Evolutionary conservation across 2,329 filamentous ascomycete genomes (phyloP).

Genomic region (Colletotrichum eleusines): DNA sequence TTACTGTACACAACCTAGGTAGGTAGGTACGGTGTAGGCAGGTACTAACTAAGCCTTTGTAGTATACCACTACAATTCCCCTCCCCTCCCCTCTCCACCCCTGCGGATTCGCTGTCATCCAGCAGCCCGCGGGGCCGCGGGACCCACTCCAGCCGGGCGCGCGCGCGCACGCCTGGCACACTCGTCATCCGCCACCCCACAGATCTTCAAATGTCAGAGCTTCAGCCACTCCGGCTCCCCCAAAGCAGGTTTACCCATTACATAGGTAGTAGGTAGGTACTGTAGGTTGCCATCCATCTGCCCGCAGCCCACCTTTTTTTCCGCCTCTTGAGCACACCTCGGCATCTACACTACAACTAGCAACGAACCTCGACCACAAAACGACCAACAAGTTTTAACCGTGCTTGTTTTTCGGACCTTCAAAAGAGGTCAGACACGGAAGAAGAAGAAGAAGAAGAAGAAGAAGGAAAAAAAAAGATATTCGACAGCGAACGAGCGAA

Average conservation of each 20-base stretch:
- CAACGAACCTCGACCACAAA: slow-evolving; percentile 13
- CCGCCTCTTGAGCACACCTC: slow-evolving; percentile 4
- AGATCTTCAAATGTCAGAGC: slow-evolving; percentile 40
- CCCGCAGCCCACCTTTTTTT: background rate
- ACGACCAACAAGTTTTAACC: background rate
- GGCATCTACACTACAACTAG: background rate
- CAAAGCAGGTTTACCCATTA: slow-evolving; percentile 38
- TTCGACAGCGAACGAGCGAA: background rate
- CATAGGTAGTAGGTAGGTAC: too few species aligned
- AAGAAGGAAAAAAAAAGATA: background rate
- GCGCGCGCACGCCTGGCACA: background rate
- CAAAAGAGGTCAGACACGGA: background rate
- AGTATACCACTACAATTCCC: too few species aligned
- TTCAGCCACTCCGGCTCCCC: slow-evolving; percentile 41
- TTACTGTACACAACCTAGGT: too few species aligned
- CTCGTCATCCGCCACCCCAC: slow-evolving; percentile 38
- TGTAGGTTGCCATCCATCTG: background rate
- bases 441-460: too few species aligned
- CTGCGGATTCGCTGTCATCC: background rate
- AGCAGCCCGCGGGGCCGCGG: background rate
- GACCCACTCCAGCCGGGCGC: slow-evolving; percentile 5
- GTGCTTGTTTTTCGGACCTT: background rate
- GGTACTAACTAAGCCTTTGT: too few species aligned
- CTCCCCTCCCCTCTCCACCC: background rate
- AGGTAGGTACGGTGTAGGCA: too few species aligned